These are phyloP conservation scores for Thuja plicata DNA, from an alignment of 83 land plant species.

Conservation along the genomic window DNA sequence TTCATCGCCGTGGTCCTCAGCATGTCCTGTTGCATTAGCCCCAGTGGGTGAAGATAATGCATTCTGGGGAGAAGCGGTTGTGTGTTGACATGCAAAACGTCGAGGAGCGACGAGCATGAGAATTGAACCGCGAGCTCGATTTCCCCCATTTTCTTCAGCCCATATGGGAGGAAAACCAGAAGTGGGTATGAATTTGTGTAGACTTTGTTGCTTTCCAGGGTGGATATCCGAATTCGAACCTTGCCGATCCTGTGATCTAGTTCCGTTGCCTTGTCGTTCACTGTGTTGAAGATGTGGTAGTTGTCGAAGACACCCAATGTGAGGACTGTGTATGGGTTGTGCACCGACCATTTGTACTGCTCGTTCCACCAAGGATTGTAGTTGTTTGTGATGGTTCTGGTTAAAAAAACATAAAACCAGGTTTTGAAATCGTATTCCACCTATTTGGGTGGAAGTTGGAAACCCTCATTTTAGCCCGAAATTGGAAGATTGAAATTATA, in stretches of 20 bases:
- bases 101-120: constrained; percentile 59
- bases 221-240: constrained; percentile 79
- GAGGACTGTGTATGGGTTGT: constrained; percentile 89
- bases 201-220: constrained; percentile 26
- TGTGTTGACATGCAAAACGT: constrained; percentile 55
- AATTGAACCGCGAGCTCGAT: constrained; percentile 85
- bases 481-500: no score
- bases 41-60: constrained; percentile 71
- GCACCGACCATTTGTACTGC: constrained; percentile 96
- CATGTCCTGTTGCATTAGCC: constrained; percentile 68
- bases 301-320: constrained; percentile 93
- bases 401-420: no score
- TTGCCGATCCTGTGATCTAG: constrained; percentile 77
- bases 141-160: constrained; percentile 87
- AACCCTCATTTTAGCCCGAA: no score
- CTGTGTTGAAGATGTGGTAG: constrained; percentile 56
- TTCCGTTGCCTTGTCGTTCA: constrained; percentile 20
- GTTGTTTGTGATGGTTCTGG: constrained; percentile 74
- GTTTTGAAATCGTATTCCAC: no score
- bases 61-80: constrained; percentile 82
- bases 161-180: constrained; percentile 50
- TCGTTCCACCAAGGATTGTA: constrained; percentile 95
- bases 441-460: no score
- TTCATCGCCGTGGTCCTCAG: constrained; percentile 69
- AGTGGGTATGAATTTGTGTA: constrained; percentile 82